Evolutionary conservation across 805 yeast species (phyloP).

Genomic region (Komagataella kurtzmanii): DNA sequence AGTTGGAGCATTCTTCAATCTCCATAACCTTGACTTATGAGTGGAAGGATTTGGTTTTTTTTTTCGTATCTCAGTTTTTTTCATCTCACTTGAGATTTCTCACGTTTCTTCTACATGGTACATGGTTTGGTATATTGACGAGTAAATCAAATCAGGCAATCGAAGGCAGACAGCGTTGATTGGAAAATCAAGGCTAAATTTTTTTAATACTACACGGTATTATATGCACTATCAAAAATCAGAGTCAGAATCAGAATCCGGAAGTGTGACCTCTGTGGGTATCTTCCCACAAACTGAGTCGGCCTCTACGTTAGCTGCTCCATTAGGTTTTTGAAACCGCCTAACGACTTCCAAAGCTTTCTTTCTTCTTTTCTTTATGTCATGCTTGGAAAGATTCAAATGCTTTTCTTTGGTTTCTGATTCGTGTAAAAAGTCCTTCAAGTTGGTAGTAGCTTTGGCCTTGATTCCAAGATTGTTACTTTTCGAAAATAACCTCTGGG

Average conservation of each 20-base stretch:
- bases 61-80: too few species aligned
- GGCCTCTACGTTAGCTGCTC: neutral
- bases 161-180: neutral
- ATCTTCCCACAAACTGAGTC: neutral
- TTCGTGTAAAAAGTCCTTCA: neutral
- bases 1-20: neutral
- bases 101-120: neutral
- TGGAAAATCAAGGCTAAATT: too few species aligned
- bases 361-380: neutral
- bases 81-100: neutral
- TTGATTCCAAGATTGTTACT: neutral
- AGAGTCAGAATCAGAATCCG: neutral
- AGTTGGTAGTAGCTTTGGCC: neutral
- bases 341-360: neutral
- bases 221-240: neutral
- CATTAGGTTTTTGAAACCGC: neutral
- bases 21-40: neutral
- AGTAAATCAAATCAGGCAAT: too few species aligned
- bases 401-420: neutral
- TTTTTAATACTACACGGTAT: neutral
- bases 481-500: constrained; percentile 8
- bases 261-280: neutral
- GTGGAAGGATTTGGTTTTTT: neutral
- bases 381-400: neutral
- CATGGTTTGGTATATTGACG: too few species aligned